Evolutionary conservation across 139 green algal genomes (phyloP).

Genomic region (Micromonas commoda): DNA sequence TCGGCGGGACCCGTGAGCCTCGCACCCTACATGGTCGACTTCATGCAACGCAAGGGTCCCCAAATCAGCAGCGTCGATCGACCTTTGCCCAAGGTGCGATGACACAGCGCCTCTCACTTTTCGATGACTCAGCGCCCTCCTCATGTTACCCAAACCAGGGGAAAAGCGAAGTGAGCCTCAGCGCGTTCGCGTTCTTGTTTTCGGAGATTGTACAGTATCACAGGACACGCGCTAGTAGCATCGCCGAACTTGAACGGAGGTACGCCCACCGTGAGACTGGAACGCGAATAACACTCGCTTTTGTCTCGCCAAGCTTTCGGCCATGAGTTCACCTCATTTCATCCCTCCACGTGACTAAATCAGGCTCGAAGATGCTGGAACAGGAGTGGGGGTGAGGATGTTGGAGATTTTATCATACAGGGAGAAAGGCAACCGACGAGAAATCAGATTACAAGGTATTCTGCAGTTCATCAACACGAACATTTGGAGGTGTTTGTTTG

Average conservation of each 20-base stretch:
- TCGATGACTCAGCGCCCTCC: background rate
- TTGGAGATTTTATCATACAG: slow-evolving; percentile 79
- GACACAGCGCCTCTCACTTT: background rate
- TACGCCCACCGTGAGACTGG: too few relatives aligned
- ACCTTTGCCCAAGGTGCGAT: background rate
- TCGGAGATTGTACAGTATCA: slow-evolving; percentile 93
- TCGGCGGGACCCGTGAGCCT: too few relatives aligned
- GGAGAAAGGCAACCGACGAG: slow-evolving; percentile 61
- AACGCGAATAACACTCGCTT: too few relatives aligned
- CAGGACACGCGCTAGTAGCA: slow-evolving; percentile 73
- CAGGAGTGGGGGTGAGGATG: slow-evolving; percentile 72
- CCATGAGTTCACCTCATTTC: too few relatives aligned
- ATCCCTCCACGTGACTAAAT: slow-evolving; percentile 51
- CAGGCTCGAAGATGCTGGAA: slow-evolving; percentile 77
- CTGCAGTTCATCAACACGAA: slow-evolving; percentile 84
- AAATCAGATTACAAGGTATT: slow-evolving; percentile 74
- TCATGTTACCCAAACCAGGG: too few relatives aligned
- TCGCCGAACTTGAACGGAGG: slow-evolving; percentile 88
- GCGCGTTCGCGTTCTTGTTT: slow-evolving; percentile 88
- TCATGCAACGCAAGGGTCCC: too few relatives aligned
- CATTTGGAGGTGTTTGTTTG: slow-evolving; percentile 90
- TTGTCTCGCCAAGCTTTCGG: too few relatives aligned
- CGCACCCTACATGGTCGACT: too few relatives aligned
- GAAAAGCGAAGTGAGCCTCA: slow-evolving; percentile 71
- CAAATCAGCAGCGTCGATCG: background rate